Evolutionary conservation across 1,284 basidiomycete genomes (phyloP), one percentile per base, ranked within the genome.

Genomic region (Sanghuangporus sanghuang): DNA sequence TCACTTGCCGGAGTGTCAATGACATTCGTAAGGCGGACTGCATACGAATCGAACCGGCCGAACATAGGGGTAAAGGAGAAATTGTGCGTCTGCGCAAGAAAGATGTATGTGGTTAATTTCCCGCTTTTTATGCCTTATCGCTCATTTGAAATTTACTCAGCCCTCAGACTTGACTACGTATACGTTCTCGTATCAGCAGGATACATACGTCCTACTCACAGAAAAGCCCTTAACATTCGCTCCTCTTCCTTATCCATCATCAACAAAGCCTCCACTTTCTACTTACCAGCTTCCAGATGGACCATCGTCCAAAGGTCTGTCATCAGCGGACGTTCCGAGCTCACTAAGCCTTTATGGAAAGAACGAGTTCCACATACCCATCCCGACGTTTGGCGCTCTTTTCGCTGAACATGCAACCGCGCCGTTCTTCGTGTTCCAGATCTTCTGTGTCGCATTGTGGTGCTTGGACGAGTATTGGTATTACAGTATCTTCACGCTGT

Each of bases 391-490:
- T 72, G 80, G 83, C 6, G 89, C 93, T 69, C 84, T 98, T 40
- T 96, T 98, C 69, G 83, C 79, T 40, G 95, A 98, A 78, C 95
- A 97, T 72, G 93, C 95, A 2, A 95, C 94, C 38, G 91, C 90
- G 2, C 95, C 95, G 0, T 97, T 97, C 81, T 97, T 97, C 74
- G 93, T 96, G 36, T 96, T 97, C 76, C 94, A 98, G 77, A 79
- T 98, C 48, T 98, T 98, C 76, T 98, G 95, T 67, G 95, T 97
- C 7, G 93, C 92, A 0, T 79, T 98, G 14, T 98, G 95, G 95
- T 94, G 91, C 73, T 77, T 98, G 70, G 96, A 98, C 72, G 96
- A 97, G 75, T 98, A 97, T 75, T 97, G 95, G 95, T 97, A 96
- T 74, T 98, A 96, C 80, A 93, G 90, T 67, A 76, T 98, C 50